Base-by-base conservation (phyloP, 176 grass and related monocot species). In the Rhipidocladum racemiflorum region DNA sequence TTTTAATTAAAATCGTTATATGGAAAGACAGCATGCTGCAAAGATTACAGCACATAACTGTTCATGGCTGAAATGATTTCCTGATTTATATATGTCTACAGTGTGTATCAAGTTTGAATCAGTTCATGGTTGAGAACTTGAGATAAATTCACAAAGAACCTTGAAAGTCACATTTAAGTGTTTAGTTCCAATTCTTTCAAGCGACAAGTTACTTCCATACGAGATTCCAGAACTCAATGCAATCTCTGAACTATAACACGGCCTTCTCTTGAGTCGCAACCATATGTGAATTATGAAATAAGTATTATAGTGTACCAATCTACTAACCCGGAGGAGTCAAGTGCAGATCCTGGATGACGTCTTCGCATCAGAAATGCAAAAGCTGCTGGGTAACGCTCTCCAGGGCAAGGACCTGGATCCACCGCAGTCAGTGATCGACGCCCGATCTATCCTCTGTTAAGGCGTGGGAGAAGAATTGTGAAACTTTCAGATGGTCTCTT, bases 291-390 rank as follows among this genome's bases (percentile, higher is more conserved):
- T 5, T 25, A 63, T 13, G 57, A 45, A 77, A 45, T 18, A 46
- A 23, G 23, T 68, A 20, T 9, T 28, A 32, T n/a, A 36, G 29
- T 42, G 21, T 40, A 68, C 36, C 23, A 30, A 51, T 57, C 27
- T 27, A 35, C 71, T 83, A 80, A 87, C 38, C 34, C 25, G 40
- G 24, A 81, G 0, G 32, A 40, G 14, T 80, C 63, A 50, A 69
- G 15, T 81, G 85, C 92, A 98, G 95, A 98, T 98, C 28, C 76
- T 98, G 20, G 95, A 93, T 45, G 95, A 92, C 55, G 81, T 89
- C 32, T 98, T 98, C 39, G 93, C 88, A 72, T 95, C 90, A 35
- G 92, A 98, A 65, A 95, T 98, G 95, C 95, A 98, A 60, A 98
- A 92, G 72, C 79, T 93, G 27, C 84, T 95, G 4, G 95, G 95